Evolutionary conservation across 805 yeast genomes (phyloP).

Genomic region (Lachancea fermentati): DNA sequence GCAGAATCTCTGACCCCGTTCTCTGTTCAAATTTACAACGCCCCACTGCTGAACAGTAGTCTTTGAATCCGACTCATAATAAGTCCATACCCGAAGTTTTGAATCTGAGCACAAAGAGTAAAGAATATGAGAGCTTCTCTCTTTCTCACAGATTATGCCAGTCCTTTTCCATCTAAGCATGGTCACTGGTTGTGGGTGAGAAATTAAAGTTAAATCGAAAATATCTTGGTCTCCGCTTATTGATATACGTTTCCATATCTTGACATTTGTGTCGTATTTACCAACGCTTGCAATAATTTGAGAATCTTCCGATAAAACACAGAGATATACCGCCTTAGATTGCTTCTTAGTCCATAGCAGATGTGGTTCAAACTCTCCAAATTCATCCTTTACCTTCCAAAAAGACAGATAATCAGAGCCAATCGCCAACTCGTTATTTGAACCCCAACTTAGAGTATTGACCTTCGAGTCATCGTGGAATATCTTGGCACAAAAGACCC

Average conservation of each 20-base stretch:
- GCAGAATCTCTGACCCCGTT: conserved; percentile 29
- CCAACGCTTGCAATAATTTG: conserved; percentile 61
- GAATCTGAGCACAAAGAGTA: conserved; percentile 62
- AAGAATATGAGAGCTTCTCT: conserved; percentile 44
- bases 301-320: conserved; percentile 62
- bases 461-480: conserved; percentile 33
- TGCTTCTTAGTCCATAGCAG: conserved; percentile 41
- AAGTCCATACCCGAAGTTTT: conserved; percentile 62
- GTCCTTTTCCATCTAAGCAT: conserved; percentile 52
- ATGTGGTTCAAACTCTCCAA: conserved; percentile 35
- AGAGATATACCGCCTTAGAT: conserved; percentile 54
- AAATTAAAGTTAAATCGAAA: conserved; percentile 63
- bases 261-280: conserved; percentile 58
- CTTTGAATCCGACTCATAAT: conserved; percentile 54
- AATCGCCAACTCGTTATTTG: conserved; percentile 47
- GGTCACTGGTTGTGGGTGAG: conserved; percentile 57
- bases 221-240: conserved; percentile 57
- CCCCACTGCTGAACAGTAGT: conserved; percentile 56
- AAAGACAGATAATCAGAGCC: conserved; percentile 55
- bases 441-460: conserved; percentile 51
- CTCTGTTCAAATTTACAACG: conserved; percentile 30
- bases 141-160: conserved; percentile 27
- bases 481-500: conserved; percentile 37
- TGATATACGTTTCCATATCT: conserved; percentile 71
- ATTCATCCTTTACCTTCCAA: conserved; percentile 45